A percentile compares a stretch with the other conserved stretches of the same genome.
Evolutionary conservation across 805 yeast genomes (phyloP).

Genomic region (Helenozyma rhizophorensis): DNA sequence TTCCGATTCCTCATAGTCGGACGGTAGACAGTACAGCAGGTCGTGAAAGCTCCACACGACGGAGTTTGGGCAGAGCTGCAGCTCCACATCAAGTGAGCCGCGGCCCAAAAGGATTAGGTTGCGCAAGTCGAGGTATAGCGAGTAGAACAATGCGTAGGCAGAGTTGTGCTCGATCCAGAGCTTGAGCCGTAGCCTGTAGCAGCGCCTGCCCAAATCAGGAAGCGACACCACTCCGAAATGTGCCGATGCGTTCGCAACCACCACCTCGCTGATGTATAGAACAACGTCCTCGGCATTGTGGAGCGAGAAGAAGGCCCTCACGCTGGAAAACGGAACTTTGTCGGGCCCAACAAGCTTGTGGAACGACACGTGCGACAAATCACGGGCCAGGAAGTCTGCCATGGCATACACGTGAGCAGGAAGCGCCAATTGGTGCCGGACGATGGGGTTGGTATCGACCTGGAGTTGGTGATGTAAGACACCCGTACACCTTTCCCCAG

Average conservation of each 20-base stretch:
- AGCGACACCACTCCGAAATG: slow-evolving; percentile 24
- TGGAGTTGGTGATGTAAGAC: no score
- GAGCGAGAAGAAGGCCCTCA: slow-evolving; percentile 20
- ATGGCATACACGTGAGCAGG: background rate
- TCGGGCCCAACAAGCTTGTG: background rate
- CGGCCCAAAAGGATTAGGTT: slow-evolving; percentile 4
- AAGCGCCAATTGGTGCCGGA: no score
- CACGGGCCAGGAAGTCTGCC: background rate
- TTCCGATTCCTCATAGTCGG: slow-evolving; percentile 1
- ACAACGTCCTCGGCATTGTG: slow-evolving; percentile 16
- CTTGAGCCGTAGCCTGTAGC: slow-evolving; percentile 1
- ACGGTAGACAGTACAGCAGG: slow-evolving; percentile 4
- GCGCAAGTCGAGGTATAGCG: slow-evolving; percentile 6
- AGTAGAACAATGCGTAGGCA: slow-evolving; percentile 1
- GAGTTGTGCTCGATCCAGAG: slow-evolving; percentile 5
- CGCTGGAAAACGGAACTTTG: background rate
- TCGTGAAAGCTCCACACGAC: slow-evolving; percentile 11
- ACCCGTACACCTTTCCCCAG: no score
- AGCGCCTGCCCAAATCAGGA: slow-evolving; percentile 14
- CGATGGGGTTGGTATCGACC: no score
- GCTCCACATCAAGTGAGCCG: background rate
- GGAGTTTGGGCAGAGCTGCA: slow-evolving; percentile 5
- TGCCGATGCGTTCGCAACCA: slow-evolving; percentile 18
- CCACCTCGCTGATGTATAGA: slow-evolving; percentile 32
- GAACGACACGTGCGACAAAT: slow-evolving; percentile 1